Conservation (phyloP, 2,329 filamentous ascomycete genomes). For the Domatiomyces globalis region DNA sequence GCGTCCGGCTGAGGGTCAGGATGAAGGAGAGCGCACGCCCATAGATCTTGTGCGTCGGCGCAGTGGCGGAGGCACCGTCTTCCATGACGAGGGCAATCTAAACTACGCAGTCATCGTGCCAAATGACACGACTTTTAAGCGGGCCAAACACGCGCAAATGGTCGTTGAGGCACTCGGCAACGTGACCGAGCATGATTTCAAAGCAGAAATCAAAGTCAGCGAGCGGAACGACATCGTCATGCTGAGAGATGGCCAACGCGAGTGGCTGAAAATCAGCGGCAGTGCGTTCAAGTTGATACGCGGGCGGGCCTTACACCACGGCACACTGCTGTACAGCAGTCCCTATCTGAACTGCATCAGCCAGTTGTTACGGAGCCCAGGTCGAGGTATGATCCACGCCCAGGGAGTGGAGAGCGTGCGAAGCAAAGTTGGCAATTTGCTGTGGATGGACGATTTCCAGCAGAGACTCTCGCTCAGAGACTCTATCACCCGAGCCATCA, state of each 20-base stretch:
- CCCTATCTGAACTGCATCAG: conserved; percentile 59
- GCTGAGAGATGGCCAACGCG: conserved; percentile 6
- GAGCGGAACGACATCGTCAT: conserved; percentile 86
- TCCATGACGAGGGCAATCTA: conserved; percentile 83
- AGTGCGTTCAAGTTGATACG: conserved; percentile 90
- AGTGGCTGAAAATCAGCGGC: conserved; percentile 68
- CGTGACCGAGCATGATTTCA: conserved; percentile 31
- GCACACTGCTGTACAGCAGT: conserved; percentile 70
- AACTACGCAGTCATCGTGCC: conserved; percentile 92
- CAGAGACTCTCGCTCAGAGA: conserved; percentile 1
- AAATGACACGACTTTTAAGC: conserved; percentile 52
- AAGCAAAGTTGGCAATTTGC: conserved; percentile 66
- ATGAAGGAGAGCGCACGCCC: conserved; percentile 12
- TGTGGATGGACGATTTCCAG: conserved; percentile 16
- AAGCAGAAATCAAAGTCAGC: conserved; percentile 56
- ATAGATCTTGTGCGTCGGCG: conserved; percentile 63
- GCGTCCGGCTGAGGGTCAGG: conserved; percentile 24
- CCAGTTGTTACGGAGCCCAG: conserved; percentile 61
- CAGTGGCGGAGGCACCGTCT: conserved; percentile 83
- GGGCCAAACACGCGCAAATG: conserved; percentile 83
- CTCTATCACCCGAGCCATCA: conserved; percentile 8
- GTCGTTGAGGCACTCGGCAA: conserved; percentile 63
- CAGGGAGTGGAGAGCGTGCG: conserved; percentile 85
- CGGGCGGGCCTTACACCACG: conserved; percentile 73
- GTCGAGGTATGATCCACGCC: conserved; percentile 59